A percentile compares a stretch with the other conserved stretches of the same genome.
Conservation (phyloP, 225 moss, liverwort and hornwort genomes). For the Asterella californica region DNA sequence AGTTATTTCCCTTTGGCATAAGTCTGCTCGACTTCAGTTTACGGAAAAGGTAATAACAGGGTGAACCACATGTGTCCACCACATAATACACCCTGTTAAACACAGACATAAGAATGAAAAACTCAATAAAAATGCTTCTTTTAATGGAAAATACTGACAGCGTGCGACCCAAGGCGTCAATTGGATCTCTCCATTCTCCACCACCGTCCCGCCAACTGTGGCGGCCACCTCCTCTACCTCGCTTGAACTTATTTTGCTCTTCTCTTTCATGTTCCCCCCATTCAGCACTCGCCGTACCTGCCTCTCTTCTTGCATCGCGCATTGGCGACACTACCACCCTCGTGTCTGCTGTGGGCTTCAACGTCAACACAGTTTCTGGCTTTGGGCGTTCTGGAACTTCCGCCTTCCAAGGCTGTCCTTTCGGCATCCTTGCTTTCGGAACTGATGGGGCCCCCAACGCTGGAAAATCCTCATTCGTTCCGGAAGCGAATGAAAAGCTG, state of each 20-base stretch:
- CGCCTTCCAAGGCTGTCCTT: background rate
- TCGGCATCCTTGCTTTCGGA: background rate
- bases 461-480: slow-evolving; percentile 12
- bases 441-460: background rate
- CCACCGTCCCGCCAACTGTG: slow-evolving; percentile 5
- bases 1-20: background rate
- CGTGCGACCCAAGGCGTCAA: slow-evolving; percentile 57
- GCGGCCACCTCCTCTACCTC: slow-evolving; percentile 25
- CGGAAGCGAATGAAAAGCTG: background rate
- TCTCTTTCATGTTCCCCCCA: slow-evolving; percentile 10
- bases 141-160: slow-evolving; percentile 40
- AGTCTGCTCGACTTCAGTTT: too few species aligned
- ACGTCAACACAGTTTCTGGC: background rate
- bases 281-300: background rate
- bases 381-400: background rate
- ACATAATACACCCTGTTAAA: too few species aligned
- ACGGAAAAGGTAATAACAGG: background rate
- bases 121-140: background rate
- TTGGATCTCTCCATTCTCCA: slow-evolving; percentile 34
- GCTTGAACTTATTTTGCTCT: background rate
- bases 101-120: background rate
- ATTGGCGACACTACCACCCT: background rate
- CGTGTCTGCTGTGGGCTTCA: slow-evolving; percentile 3
- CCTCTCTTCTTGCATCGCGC: background rate
- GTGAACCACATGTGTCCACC: background rate